Evolutionary conservation across 1,284 basidiomycete species (phyloP).

Genomic region (Leucoagaricus sp.): DNA sequence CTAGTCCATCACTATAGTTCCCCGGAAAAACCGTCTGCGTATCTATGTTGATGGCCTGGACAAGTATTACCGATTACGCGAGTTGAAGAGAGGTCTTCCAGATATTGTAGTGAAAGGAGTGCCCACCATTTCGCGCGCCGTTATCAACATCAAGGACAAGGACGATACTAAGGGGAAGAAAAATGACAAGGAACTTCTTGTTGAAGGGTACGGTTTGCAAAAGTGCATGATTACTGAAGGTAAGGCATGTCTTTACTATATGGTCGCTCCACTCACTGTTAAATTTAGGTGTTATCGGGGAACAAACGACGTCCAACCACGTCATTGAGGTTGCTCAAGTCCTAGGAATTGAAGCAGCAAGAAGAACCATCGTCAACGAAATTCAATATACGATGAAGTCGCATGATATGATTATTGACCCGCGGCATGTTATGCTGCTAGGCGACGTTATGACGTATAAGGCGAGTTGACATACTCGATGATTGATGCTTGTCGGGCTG

Average conservation of each 20-base stretch:
- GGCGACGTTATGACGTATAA: constrained; percentile 99
- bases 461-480: constrained; percentile 39
- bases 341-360: constrained; percentile 96
- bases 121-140: constrained; percentile 81
- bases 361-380: constrained; percentile 94
- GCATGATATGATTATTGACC: constrained; percentile 99
- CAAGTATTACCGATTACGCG: constrained; percentile 88
- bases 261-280: constrained; percentile 1
- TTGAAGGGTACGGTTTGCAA: constrained; percentile 97
- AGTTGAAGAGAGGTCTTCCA: constrained; percentile 79
- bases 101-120: constrained; percentile 94
- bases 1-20: constrained; percentile 74
- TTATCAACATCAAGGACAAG: constrained; percentile 91
- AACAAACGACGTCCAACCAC: constrained; percentile 94
- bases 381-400: constrained; percentile 97
- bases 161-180: constrained; percentile 76
- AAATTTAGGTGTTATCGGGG: constrained; percentile 83
- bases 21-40: constrained; percentile 78
- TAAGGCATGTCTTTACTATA: constrained; percentile 31
- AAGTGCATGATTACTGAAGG: constrained; percentile 98
- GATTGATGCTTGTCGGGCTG: background rate
- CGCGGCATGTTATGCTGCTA: constrained; percentile 97
- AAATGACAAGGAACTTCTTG: constrained; percentile 84
- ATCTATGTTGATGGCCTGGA: constrained; percentile 86
- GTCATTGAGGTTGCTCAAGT: constrained; percentile 96